These are phyloP conservation scores for Linnemannia elongata DNA, from an alignment of 192 early-diverging fungal genomes.

Conservation along the genomic window DNA sequence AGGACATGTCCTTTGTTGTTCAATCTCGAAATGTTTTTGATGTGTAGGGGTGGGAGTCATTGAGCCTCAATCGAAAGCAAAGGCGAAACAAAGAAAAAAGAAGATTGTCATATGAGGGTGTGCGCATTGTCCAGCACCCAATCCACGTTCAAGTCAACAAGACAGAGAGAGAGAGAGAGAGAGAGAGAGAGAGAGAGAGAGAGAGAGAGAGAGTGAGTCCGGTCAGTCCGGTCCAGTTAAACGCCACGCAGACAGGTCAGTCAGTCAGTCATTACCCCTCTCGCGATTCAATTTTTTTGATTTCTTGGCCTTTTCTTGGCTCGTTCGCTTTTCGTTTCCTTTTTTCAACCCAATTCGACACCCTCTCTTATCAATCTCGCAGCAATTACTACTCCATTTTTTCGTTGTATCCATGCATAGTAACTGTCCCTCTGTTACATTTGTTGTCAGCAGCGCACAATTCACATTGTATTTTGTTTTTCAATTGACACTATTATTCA, in stretches of 20 bases:
- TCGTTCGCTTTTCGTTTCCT: not conserved
- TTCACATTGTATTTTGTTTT: not conserved
- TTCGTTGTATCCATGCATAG: not conserved
- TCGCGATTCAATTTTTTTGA: not conserved
- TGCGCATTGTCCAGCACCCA: not conserved
- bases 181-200: not conserved
- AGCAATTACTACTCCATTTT: not conserved
- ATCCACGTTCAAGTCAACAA: not conserved
- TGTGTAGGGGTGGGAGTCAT: not conserved
- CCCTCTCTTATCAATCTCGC: not conserved
- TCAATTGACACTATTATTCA: conserved; percentile 8
- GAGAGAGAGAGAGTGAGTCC: not conserved
- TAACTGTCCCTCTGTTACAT: not conserved
- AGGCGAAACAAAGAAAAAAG: not conserved
- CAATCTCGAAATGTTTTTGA: not conserved
- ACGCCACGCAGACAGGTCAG: no score
- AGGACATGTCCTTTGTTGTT: not conserved
- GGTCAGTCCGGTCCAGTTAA: no score
- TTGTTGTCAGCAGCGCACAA: no score
- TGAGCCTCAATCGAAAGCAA: not conserved
- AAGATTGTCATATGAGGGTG: not conserved
- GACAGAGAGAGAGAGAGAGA: not conserved
- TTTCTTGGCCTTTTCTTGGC: conserved; percentile 2
- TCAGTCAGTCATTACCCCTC: not conserved
- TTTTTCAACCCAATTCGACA: not conserved